Evolutionary conservation across 768 basidiomycete species (phyloP).

Genomic region (Pisolithus marmoratus): DNA sequence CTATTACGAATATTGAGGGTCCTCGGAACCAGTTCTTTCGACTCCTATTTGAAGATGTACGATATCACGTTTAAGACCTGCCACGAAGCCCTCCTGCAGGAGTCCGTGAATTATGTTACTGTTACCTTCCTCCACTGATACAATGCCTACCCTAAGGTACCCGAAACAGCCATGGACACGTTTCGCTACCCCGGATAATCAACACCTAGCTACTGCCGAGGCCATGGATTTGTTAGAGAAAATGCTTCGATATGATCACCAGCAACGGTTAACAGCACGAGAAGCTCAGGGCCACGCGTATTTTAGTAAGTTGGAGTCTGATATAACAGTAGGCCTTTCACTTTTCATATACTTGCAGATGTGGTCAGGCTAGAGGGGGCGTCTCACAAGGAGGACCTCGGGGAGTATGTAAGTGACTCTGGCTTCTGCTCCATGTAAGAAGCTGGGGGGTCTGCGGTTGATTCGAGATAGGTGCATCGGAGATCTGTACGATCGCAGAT

Average conservation of each 20-base stretch:
- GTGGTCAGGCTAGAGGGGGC: constrained; percentile 43
- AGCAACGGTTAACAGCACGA: constrained; percentile 58
- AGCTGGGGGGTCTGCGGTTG: not conserved
- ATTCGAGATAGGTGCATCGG: constrained; percentile 1
- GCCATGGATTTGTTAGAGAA: constrained; percentile 64
- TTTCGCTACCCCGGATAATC: constrained; percentile 55
- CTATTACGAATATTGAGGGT: constrained; percentile 64
- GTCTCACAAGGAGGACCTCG: constrained; percentile 35
- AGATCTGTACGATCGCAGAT: not conserved
- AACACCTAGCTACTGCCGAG: constrained; percentile 52
- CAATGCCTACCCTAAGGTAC: constrained; percentile 34
- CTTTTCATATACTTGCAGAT: constrained; percentile 30
- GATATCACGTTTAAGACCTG: constrained; percentile 63
- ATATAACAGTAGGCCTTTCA: constrained; percentile 7
- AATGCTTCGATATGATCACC: constrained; percentile 64
- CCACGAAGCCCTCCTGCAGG: constrained; percentile 48
- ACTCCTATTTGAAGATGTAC: constrained; percentile 53
- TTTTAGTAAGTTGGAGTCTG: constrained; percentile 43
- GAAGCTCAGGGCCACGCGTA: constrained; percentile 65
- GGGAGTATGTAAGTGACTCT: constrained; percentile 43
- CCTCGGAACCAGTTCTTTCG: constrained; percentile 62
- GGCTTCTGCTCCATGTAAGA: constrained; percentile 40
- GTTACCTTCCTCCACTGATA: not conserved
- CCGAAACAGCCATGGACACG: constrained; percentile 60
- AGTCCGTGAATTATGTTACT: constrained; percentile 25